phyloP scores from a whole-genome alignment of 1,284 basidiomycete species.

The Gomphus bonarii region DNA sequence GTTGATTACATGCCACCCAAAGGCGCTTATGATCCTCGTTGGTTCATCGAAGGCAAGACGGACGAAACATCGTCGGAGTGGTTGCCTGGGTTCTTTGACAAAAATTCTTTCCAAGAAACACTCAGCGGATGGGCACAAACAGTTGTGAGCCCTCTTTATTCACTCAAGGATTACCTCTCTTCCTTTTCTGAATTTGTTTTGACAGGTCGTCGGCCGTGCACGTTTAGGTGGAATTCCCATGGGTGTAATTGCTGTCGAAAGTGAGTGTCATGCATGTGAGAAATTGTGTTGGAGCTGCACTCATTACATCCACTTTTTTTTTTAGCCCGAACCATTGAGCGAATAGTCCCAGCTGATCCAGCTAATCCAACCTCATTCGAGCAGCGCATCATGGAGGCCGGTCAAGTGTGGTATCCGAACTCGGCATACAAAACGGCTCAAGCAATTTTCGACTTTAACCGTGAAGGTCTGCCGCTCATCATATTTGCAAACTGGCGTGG shows the following conservation, averaged over 20 bases:
- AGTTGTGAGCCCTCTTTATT: constrained; percentile 40
- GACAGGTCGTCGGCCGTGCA: constrained; percentile 75
- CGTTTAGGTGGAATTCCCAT: constrained; percentile 95
- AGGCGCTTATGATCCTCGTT: constrained; percentile 93
- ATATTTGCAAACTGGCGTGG: constrained; percentile 99
- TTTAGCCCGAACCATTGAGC: constrained; percentile 85
- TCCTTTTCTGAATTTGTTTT: neutral
- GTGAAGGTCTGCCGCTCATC: constrained; percentile 93
- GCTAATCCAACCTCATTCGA: constrained; percentile 97
- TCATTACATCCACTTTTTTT: neutral
- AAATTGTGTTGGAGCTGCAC: neutral
- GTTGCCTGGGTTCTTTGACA: constrained; percentile 92
- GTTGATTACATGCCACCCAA: constrained; percentile 90
- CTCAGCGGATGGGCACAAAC: constrained; percentile 97
- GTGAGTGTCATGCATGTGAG: constrained; percentile 13
- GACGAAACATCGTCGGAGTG: constrained; percentile 76
- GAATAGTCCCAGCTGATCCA: constrained; percentile 96
- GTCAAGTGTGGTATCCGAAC: constrained; percentile 99
- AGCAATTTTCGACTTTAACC: constrained; percentile 97
- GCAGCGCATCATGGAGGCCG: constrained; percentile 97
- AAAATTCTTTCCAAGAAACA: constrained; percentile 93
- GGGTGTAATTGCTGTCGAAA: constrained; percentile 97
- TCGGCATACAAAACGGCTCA: constrained; percentile 99
- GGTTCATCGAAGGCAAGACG: constrained; percentile 91
- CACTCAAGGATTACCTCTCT: neutral